These are phyloP conservation scores for Naganishia onofrii DNA, from an alignment of 768 basidiomycete genomes.

Conservation along the genomic window DNA sequence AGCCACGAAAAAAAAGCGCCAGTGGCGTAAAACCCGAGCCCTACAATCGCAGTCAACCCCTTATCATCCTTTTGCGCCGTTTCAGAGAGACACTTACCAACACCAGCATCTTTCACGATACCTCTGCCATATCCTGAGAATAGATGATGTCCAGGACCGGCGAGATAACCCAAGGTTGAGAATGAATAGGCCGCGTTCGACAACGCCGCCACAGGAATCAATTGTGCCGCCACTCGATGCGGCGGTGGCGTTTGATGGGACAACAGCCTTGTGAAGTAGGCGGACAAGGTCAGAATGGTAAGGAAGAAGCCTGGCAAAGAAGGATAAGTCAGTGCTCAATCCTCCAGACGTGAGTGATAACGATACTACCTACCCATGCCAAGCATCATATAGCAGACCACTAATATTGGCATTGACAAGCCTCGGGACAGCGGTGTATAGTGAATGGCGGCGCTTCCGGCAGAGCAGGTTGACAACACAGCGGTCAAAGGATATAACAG, in stretches of 20 bases:
- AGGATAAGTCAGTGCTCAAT: not conserved
- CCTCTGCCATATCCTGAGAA: conserved; percentile 32
- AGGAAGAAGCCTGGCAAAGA: conserved; percentile 32
- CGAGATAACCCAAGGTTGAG: conserved; percentile 29
- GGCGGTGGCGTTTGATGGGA: conserved; percentile 32
- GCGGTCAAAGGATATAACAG: conserved; percentile 33
- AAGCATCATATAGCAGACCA: conserved; percentile 32
- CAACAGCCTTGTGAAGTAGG: conserved; percentile 35
- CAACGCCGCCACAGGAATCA: conserved; percentile 34
- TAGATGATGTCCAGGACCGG: conserved; percentile 31
- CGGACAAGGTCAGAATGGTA: conserved; percentile 29
- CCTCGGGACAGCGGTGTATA: conserved; percentile 29
- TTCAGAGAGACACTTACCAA: conserved; percentile 17
- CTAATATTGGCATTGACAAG: conserved; percentile 28
- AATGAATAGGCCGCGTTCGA: conserved; percentile 34
- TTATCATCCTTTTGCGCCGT: not conserved
- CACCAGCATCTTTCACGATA: not conserved
- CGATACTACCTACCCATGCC: conserved; percentile 32
- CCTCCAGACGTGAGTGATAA: not conserved
- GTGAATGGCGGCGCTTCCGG: conserved; percentile 31
- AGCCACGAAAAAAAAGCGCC: conserved; percentile 30
- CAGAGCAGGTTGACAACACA: conserved; percentile 27
- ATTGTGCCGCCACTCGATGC: conserved; percentile 31
- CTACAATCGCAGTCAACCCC: conserved; percentile 1
- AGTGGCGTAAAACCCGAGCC: conserved; percentile 30